Base-by-base conservation (phyloP, 768 basidiomycete genomes). In the Calocybe indica region DNA sequence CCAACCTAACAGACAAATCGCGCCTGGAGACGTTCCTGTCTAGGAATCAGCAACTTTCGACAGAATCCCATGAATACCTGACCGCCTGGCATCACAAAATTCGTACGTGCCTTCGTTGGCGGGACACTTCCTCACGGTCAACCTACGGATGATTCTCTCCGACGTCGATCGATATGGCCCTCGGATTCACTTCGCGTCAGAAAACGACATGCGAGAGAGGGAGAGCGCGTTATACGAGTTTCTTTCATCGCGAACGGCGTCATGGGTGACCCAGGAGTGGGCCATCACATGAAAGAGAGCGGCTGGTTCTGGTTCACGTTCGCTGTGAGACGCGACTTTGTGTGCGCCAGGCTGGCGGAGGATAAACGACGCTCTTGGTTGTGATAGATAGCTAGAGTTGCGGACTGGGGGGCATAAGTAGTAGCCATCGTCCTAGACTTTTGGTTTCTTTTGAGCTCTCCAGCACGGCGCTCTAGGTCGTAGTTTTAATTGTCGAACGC, bases 21-120 rank as follows among this genome's bases (percentile, higher is more conserved):
- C 52, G 51, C 22, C 48, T 59, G 12, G 35, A 46, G 14, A 22
- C 34, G 5, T 63, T 58, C 37, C 46, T 63, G 15, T 38, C 29
- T 8, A 38, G 45, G 7, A 63, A 62, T 40, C 41, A 48, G 28
- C 14, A 14, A 6, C 45, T 34, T 5, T 43, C 62, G 5, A 28
- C 46, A 5, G 55, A 50, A 29, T 54, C 58, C 12, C 61, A 62
- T 41, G 59, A 62, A 34, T 47, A 57, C 15, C 36, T 58, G 15
- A 53, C 56, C n/a, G 40, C 37, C 5, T 63, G 62, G 62, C 47
- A 60, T 50, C 62, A 62, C 43, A 39, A 45, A 2, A 37, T 58
- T n/a, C 49, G 1, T 58, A 58, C 48, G 35, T 54, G 12, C 46
- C 55, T 12, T 38, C 50, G 2, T 43, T 45, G 2, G 55, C 57